Evolutionary conservation across 257 asterid species (phyloP), one percentile per base, ranked within the genome.

Genomic region (Oldenlandia corymbosa): DNA sequence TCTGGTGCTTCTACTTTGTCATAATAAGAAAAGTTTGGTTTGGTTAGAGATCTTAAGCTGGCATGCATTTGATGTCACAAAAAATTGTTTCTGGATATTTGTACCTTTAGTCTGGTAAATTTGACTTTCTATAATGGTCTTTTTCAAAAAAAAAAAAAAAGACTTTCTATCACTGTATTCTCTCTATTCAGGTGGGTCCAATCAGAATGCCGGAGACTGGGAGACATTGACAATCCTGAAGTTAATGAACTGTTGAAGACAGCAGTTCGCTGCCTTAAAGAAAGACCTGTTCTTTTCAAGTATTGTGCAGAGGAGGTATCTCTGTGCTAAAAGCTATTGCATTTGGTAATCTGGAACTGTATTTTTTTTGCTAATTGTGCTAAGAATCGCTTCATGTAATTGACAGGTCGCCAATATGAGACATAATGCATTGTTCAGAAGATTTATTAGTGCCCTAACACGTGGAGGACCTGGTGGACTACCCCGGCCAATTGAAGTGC

Each of bases 381-480:
- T 71, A 54, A 54, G 66, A 63, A 18, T 37, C 50, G 64, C 30
- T 41, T 54, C 36, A 71, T 63, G 54, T 48, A 46, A 49, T 70
- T 24, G 73, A 43, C 67, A 93, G 97, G 96, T 93, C n/a, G 96
- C 99, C 70, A 90, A 90, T 80, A 93, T 93, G 97, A 83, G 99
- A 70, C 99, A 93, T 73, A 93, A 93, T 87, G 95, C 97, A 12
- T 76, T 90, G 61, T 93, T 93, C 78, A 85, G 99, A 83, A 90
- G 95, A 81, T 93, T 89, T 79, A 93, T 93, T 70, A 89, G 97
- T 73, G 99, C 99, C 70, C 96, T 93, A 62, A 93, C 99, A 46
- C 97, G 97, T 60, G 99, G 99, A 79, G 97, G 99, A 69, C 94
- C 96, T 52, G 90, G 99, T 82, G 99, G 97, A 69, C 76, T 87